Percentiles rank a stretch among this genome's conserved stretches.
Evolutionary conservation across 371 early-diverging fungal species (phyloP).

Genomic region (Gilbertella persicaria): DNA sequence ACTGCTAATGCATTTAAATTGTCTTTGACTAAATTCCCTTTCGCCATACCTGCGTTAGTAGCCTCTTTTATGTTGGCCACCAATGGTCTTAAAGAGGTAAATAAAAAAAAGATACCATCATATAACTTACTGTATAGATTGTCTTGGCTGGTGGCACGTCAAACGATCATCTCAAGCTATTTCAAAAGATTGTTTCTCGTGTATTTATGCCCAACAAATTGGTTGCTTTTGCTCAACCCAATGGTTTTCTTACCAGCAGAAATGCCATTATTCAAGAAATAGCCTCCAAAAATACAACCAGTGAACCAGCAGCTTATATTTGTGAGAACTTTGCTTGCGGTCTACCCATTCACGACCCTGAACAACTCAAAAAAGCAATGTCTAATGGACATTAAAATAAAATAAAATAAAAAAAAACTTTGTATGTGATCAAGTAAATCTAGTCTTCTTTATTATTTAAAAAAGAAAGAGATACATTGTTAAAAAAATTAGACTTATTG

Average conservation of each 20-base stretch:
- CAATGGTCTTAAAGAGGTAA: slow-evolving; percentile 49
- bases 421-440: neutral
- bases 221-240: slow-evolving; percentile 26
- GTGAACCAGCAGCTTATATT: slow-evolving; percentile 29
- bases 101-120: neutral
- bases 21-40: slow-evolving; percentile 34
- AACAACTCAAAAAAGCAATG: slow-evolving; percentile 11
- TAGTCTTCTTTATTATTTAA: too few relatives aligned
- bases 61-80: slow-evolving; percentile 35
- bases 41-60: slow-evolving; percentile 45
- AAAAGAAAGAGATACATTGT: too few relatives aligned
- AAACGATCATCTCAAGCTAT: slow-evolving; percentile 21
- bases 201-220: slow-evolving; percentile 43
- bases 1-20: slow-evolving; percentile 35
- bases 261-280: slow-evolving; percentile 33
- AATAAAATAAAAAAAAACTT: neutral
- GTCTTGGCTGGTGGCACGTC: slow-evolving; percentile 33
- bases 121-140: slow-evolving; percentile 28
- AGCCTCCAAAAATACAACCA: slow-evolving; percentile 1
- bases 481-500: slow-evolving; percentile 26
- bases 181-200: slow-evolving; percentile 19
- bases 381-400: neutral
- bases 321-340: slow-evolving; percentile 58
- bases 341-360: slow-evolving; percentile 31
- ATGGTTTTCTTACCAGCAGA: slow-evolving; percentile 27